Evolutionary conservation across 106 monocot species (phyloP), one percentile per base, ranked within the genome.

Genomic region (Allium fistulosum): DNA sequence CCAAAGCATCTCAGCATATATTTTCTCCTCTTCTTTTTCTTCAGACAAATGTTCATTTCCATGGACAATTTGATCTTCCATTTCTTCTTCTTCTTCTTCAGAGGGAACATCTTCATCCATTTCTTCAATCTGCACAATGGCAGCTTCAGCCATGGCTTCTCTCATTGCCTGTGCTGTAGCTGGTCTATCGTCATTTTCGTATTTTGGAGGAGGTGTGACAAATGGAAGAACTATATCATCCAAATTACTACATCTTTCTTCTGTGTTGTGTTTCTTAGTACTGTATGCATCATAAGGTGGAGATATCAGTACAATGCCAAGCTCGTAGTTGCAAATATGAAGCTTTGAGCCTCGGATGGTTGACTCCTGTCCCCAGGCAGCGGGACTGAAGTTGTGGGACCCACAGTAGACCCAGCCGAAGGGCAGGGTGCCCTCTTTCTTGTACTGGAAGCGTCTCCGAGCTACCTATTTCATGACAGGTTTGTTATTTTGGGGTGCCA

Each of bases 1-100:
- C 93, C 89, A 90, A n/a, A 94, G 84, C 90, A 87, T 90, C 62
- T 94, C 93, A 4, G 89, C 93, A 67, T 93, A 93, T 16, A 90
- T 78, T 59, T 82, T 88, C 71, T 90, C 93, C 57, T 93, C 89
- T 53, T 90, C 89, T 57, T 74, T 80, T 76, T 90, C 93, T 74
- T 76, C 77, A 12, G 67, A 51, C 52, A 65, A 49, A 66, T 65
- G 82, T 0, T 80, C 80, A 53, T 72, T 66, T 22, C 51, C 27
- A 50, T 65, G 75, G 46, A 76, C 7, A 7, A 59, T 48, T 76
- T 78, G 86, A 11, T 79, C 81, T 16, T 83, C 81, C 8, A 77
- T 84, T 48, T 77, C 73, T 28, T 56, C 60, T 11, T 58, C 71
- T 18, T 63, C 67, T 37, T 37, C 37, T 37, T 37, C 37, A 1